Evolutionary conservation across 2,329 filamentous ascomycete species (phyloP).

Genomic region (Onygenales sp.): DNA sequence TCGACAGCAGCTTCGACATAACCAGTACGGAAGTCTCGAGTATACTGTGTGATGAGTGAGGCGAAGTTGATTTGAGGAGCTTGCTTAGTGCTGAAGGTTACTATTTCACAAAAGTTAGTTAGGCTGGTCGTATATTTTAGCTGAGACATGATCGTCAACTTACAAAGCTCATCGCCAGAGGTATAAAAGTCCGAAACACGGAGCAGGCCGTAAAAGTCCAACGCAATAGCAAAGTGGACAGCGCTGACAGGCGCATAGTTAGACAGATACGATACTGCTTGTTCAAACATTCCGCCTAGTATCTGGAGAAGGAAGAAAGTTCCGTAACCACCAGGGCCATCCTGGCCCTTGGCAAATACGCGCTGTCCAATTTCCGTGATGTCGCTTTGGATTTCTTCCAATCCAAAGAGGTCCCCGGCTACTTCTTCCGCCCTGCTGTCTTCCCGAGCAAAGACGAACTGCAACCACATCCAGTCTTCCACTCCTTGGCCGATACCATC

Average conservation of each 20-base stretch:
- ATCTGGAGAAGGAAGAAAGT: conserved; percentile 92
- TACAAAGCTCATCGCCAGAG: conserved; percentile 58
- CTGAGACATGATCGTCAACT: conserved; percentile 19
- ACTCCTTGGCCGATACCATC: conserved; percentile 50
- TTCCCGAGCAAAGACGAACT: conserved; percentile 54
- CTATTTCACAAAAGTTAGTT: conserved; percentile 23
- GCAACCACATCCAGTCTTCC: conserved; percentile 60
- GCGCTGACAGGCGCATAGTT: conserved; percentile 86
- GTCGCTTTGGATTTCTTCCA: conserved; percentile 64
- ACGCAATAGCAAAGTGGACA: conserved; percentile 84
- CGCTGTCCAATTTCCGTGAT: conserved; percentile 83
- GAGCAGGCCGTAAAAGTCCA: conserved; percentile 82
- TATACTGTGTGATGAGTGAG: conserved; percentile 89
- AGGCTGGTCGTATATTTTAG: conserved; percentile 5
- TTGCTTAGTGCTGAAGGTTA: conserved; percentile 45
- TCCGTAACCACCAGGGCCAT: conserved; percentile 70
- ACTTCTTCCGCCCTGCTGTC: conserved; percentile 52
- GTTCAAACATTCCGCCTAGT: conserved; percentile 85
- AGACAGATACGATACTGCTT: conserved; percentile 85
- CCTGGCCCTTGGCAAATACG: conserved; percentile 76
- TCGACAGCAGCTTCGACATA: conserved; percentile 85
- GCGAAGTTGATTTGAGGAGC: conserved; percentile 85
- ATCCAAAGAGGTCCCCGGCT: conserved; percentile 52
- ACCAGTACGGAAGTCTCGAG: conserved; percentile 85
- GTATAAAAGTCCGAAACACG: conserved; percentile 74